Conservation (phyloP, 371 early-diverging fungal species). For the Funneliformis caledonium region DNA sequence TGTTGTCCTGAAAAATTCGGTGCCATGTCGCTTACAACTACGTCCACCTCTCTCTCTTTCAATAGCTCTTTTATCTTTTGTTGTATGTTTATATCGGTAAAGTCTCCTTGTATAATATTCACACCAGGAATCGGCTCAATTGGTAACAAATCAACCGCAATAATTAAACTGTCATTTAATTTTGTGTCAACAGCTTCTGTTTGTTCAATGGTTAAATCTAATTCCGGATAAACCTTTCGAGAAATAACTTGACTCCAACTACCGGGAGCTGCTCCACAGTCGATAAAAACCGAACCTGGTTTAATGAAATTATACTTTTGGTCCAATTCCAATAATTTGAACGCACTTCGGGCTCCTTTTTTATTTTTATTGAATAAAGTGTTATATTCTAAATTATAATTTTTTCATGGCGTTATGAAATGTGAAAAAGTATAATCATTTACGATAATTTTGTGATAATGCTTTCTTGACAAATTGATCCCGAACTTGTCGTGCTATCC, state of each 20-base stretch:
- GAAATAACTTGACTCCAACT: conserved; percentile 92
- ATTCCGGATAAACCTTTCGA: conserved; percentile 43
- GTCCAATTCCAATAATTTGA: conserved; percentile 84
- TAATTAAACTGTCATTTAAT: conserved; percentile 48
- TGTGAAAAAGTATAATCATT: neutral
- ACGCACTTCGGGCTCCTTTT: conserved; percentile 77
- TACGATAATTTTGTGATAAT: conserved; percentile 70
- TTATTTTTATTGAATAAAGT: neutral
- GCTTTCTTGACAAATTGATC: conserved; percentile 76
- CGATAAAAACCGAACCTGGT: conserved; percentile 65
- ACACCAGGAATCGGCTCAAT: conserved; percentile 73
- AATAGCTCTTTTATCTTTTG: conserved; percentile 51
- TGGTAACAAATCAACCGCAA: conserved; percentile 76
- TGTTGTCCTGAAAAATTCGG: conserved; percentile 45
- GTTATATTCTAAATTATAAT: neutral
- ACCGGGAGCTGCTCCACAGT: conserved; percentile 92
- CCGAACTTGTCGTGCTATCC: conserved; percentile 70
- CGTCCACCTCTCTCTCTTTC: conserved; percentile 53
- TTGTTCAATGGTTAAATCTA: conserved; percentile 38
- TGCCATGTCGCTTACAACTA: conserved; percentile 77
- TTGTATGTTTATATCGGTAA: conserved; percentile 51
- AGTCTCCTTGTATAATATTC: conserved; percentile 70
- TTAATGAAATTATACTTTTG: conserved; percentile 72
- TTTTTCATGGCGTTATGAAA: neutral
- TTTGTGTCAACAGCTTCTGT: conserved; percentile 3